Base-by-base conservation (phyloP, 1,284 basidiomycete genomes). In the Malassezia vespertilionis region DNA sequence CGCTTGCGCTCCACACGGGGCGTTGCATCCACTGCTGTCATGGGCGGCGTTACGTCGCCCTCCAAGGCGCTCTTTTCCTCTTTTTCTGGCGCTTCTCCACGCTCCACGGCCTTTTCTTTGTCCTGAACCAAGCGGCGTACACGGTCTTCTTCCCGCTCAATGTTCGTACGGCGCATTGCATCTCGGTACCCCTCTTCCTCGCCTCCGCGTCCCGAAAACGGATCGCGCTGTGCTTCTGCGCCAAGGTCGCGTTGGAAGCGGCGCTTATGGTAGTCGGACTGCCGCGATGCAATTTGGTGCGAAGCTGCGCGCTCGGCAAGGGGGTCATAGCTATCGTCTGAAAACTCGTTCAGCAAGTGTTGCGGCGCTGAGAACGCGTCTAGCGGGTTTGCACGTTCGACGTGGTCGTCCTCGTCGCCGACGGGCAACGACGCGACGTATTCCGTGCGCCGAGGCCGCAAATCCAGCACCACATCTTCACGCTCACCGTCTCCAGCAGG, bases 201-300 rank as follows among this genome's bases (percentile, higher is more conserved):
- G 33, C 35, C 54, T 22, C 35, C 52, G 17, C 81, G 80, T 4
- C 78, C 80, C 54, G 80, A 75, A 40, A 63, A 56, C 3, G 63
- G 54, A 40, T 65, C 64, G 18, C 44, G 40, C 1, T 46, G 61
- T 24, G 52, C 57, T 15, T 53, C 61, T 3, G 58, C 48, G 6
- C 49, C 59, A 18, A 58, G 40, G 38, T 64, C 61, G 14, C 66
- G 59, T 15, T 69, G 57, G 74, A 96, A 97, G 30, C 90, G 80
- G 48, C 89, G 80, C 61, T 84, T 82, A 68, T 97, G 93, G 71
- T 97, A 97, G 73, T 96, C 91, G 50, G 82, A 85, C 76, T 96
- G 88, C 34, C 93, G 80, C 35, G 84, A 77, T 15, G 90, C 86
- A 68, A 97, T 88, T 76, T 96, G 91, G 56, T 86, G 83, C 65